Evolutionary conservation across 2,329 filamentous ascomycete genomes (phyloP), one percentile per base, ranked within the genome.

Genomic region (Fusarium scirpi): DNA sequence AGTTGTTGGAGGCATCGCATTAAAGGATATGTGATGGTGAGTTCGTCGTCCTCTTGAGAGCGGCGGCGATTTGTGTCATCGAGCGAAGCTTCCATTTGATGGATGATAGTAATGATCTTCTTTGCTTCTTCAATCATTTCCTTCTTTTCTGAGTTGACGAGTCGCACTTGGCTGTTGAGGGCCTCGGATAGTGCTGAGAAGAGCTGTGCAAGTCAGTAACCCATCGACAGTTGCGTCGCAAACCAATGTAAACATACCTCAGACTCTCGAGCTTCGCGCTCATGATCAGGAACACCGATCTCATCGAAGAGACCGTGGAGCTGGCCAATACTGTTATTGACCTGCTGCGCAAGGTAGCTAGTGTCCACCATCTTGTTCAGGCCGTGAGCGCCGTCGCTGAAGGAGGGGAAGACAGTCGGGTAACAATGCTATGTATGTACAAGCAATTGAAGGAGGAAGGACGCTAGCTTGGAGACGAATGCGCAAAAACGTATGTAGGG

Each of bases 231-330:
- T 52, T 22, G 11, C 18, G 15, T 59, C 48, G 34, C 41, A 32
- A 56, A 32, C n/a, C 7, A 8, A 63, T 53, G 38, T 25, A 30
- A 55, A 66, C 87, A 77, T 84, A 97, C 94, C 90, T 98, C 94
- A 78, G 93, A 89, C 79, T 98, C 95, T 76, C 96, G 88, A 52
- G 89, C 87, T 78, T 98, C 94, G 77, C 96, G 92, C 81, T 98
- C 96, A 89, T 97, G 94, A 77, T 85, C 90, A 29, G 95, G 89
- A n/a, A 99, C 92, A 63, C 96, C 96, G 77, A 99, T 99, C 79
- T 99, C 95, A 80, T 99, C 96, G 78, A 98, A 99, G 62, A 98
- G 88, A 71, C 92, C 92, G 82, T 98, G 95, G 66, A 99, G 88
- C 82, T 98, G 94, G 80, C 89, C 90, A 79, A 98, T 94, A 78